Evolutionary conservation across 2,329 filamentous ascomycete genomes (phyloP).

Genomic region (Colletotrichum sansevieriae): DNA sequence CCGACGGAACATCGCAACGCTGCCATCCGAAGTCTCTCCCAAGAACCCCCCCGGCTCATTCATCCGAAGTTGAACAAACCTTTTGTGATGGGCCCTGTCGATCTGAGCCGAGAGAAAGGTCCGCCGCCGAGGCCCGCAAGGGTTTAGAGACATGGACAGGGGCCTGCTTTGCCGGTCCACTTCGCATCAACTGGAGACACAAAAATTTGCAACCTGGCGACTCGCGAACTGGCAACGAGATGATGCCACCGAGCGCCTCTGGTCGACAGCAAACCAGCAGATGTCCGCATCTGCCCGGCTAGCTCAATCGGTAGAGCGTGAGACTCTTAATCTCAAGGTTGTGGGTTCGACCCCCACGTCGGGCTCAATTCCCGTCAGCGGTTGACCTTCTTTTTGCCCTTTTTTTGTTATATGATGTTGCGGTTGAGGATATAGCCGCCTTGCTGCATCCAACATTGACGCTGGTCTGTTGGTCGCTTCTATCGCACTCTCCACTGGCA

Average conservation of each 20-base stretch:
- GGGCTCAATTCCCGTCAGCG: conserved; percentile 45
- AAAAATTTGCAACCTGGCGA: background rate
- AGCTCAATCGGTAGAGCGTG: conserved; percentile 81
- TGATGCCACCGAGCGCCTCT: background rate
- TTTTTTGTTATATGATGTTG: background rate
- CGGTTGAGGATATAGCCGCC: too few species aligned
- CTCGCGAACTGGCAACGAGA: background rate
- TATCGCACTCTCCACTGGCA: too few species aligned
- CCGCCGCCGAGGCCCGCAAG: conserved; percentile 15
- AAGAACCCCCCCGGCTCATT: background rate
- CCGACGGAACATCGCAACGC: background rate
- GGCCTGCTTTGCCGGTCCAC: conserved; percentile 10
- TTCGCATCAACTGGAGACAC: conserved; percentile 18
- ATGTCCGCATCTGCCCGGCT: conserved; percentile 58
- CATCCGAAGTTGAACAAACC: conserved; percentile 19
- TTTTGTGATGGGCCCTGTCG: conserved; percentile 7
- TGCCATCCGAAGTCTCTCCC: background rate
- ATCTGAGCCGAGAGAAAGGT: conserved; percentile 2
- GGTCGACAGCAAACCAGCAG: background rate
- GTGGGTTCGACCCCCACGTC: conserved; percentile 45
- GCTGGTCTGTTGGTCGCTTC: too few species aligned
- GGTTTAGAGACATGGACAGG: conserved; percentile 22
- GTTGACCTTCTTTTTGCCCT: conserved; percentile 20
- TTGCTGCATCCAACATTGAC: too few species aligned
- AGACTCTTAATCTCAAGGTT: conserved; percentile 67